Evolutionary conservation across 805 yeast genomes (phyloP).

Genomic region (Lipomyces oligophaga): DNA sequence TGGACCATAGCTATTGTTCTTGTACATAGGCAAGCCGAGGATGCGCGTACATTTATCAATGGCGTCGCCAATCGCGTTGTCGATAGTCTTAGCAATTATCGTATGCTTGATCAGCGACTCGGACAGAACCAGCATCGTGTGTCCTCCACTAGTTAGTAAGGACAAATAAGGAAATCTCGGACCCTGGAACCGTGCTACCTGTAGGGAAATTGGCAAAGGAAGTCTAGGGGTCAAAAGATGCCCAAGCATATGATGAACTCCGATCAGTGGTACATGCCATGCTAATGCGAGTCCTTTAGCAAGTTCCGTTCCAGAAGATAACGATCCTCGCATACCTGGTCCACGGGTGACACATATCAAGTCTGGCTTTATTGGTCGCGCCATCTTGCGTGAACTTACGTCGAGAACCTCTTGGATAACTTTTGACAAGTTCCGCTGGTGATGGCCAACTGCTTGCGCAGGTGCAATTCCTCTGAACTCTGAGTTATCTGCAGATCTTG

Average conservation of each 20-base stretch:
- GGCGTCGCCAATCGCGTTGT: constrained; percentile 91
- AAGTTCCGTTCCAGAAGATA: constrained; percentile 74
- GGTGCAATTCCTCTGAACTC: constrained; percentile 81
- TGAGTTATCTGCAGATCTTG: constrained; percentile 61
- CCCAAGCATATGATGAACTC: constrained; percentile 96
- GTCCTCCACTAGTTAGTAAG: constrained; percentile 88
- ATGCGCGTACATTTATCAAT: constrained; percentile 89
- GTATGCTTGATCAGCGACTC: constrained; percentile 60
- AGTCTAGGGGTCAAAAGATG: constrained; percentile 70
- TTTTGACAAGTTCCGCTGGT: constrained; percentile 54
- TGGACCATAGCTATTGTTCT: constrained; percentile 81
- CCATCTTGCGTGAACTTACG: too few relatives aligned
- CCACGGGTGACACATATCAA: constrained; percentile 88
- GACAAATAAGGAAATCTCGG: constrained; percentile 75
- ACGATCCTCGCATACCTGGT: constrained; percentile 92
- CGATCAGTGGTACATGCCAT: constrained; percentile 71
- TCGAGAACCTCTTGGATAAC: constrained; percentile 51
- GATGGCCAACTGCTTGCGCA: constrained; percentile 75
- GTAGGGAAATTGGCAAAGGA: constrained; percentile 4
- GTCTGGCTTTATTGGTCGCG: constrained; percentile 54
- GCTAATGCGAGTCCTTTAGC: constrained; percentile 84
- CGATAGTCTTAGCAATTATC: constrained; percentile 63
- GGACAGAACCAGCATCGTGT: constrained; percentile 79
- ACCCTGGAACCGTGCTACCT: constrained; percentile 37
- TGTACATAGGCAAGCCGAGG: constrained; percentile 52